Conservation (phyloP, 768 basidiomycete genomes). For the Boletus reticulatus region DNA sequence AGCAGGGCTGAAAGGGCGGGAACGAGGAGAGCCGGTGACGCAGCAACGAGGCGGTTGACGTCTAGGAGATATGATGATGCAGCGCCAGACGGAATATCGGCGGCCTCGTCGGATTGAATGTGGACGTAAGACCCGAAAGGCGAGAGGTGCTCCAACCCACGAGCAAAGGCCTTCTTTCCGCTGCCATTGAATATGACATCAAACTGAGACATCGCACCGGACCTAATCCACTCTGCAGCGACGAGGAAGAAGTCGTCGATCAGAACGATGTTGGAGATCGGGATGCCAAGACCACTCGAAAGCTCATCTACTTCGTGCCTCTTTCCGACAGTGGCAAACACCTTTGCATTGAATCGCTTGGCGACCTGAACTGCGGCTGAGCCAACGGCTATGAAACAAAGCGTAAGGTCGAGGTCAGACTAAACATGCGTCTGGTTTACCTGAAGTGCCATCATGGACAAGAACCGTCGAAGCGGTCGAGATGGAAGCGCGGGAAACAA, state of each 20-base stretch:
- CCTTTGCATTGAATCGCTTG: slow-evolving; percentile 18
- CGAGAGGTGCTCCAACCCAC: slow-evolving; percentile 21
- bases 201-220: slow-evolving; percentile 14
- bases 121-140: slow-evolving; percentile 27
- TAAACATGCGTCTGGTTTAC: slow-evolving; percentile 1
- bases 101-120: slow-evolving; percentile 12
- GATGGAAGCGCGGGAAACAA: slow-evolving; percentile 18
- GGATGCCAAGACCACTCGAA: slow-evolving; percentile 11
- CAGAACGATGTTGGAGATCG: slow-evolving; percentile 6
- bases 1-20: slow-evolving; percentile 19
- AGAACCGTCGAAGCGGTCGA: slow-evolving; percentile 23
- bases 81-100: slow-evolving; percentile 18
- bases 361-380: slow-evolving; percentile 27
- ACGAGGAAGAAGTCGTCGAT: slow-evolving; percentile 13
- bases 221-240: slow-evolving; percentile 10
- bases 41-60: slow-evolving; percentile 19
- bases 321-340: slow-evolving; percentile 21
- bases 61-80: slow-evolving; percentile 20
- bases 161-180: slow-evolving; percentile 12
- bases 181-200: slow-evolving; percentile 27
- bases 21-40: slow-evolving; percentile 18
- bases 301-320: slow-evolving; percentile 13
- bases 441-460: slow-evolving; percentile 26
- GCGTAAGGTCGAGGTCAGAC: not conserved
- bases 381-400: slow-evolving; percentile 16